Evolutionary conservation across 768 basidiomycete genomes (phyloP).

Genomic region (Macrolepiota dolichaula): DNA sequence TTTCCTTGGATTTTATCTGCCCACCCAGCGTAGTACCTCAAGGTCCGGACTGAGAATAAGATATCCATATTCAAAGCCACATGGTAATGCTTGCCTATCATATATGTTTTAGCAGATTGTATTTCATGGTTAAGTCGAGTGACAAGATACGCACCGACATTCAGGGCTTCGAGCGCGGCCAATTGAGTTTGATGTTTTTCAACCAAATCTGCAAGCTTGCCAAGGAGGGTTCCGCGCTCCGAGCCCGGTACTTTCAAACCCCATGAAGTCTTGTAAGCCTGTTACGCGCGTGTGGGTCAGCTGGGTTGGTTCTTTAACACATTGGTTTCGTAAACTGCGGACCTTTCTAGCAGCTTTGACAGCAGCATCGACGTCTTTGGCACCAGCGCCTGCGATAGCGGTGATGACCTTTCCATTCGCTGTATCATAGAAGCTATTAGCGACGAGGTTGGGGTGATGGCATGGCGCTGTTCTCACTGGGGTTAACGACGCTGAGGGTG

Average conservation of each 20-base stretch:
- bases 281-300: neutral
- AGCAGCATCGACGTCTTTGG: conserved; percentile 74
- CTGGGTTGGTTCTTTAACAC: neutral
- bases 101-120: neutral
- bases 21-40: conserved; percentile 87
- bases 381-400: conserved; percentile 52
- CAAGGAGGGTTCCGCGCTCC: conserved; percentile 52
- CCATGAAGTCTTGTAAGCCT: conserved; percentile 58
- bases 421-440: conserved; percentile 22
- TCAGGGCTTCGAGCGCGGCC: conserved; percentile 70
- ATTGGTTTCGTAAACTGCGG: neutral
- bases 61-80: conserved; percentile 51
- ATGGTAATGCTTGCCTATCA: conserved; percentile 49
- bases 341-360: conserved; percentile 66
- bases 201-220: conserved; percentile 63
- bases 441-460: neutral
- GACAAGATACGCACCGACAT: conserved; percentile 46
- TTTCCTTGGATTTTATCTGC: conserved; percentile 83
- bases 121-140: neutral
- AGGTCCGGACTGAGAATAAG: conserved; percentile 36
- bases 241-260: conserved; percentile 56
- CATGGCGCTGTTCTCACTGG: conserved; percentile 27
- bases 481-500: conserved; percentile 51
- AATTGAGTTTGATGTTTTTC: conserved; percentile 60
- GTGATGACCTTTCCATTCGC: conserved; percentile 65